phyloP scores from a whole-genome alignment of 139 green algal genomes.

The Chlamydomonas sphaeroides region DNA sequence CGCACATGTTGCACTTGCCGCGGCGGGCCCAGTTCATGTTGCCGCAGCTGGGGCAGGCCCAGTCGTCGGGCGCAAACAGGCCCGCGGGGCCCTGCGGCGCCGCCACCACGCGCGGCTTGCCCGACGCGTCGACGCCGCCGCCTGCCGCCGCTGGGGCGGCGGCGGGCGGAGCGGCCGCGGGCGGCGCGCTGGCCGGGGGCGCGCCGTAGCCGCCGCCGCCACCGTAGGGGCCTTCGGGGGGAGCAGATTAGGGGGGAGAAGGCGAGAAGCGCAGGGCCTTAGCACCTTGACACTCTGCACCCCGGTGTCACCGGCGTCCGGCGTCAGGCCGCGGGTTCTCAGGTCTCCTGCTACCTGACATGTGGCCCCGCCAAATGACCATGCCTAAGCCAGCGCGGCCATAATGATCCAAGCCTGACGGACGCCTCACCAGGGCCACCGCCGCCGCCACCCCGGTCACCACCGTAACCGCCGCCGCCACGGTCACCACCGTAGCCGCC shows the following conservation, averaged over 20 bases:
- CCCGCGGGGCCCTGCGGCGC: constrained; percentile 68
- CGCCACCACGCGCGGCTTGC: constrained; percentile 51
- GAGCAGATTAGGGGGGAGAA: too few species aligned
- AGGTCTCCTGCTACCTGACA: too few species aligned
- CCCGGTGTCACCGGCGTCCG: too few species aligned
- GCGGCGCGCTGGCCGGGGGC: neutral
- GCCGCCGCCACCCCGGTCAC: constrained; percentile 20
- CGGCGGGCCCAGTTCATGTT: constrained; percentile 86
- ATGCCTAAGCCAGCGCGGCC: too few species aligned
- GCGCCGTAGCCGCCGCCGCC: constrained; percentile 1
- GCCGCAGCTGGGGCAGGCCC: constrained; percentile 81
- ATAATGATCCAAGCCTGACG: too few species aligned
- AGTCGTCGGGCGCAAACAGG: constrained; percentile 75
- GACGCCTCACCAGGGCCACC: neutral
- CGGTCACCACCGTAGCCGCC: constrained; percentile 8
- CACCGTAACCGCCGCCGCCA: constrained; percentile 24
- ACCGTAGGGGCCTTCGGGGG: constrained; percentile 17
- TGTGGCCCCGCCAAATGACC: too few species aligned
- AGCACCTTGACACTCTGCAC: too few species aligned
- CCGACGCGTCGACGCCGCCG: neutral
- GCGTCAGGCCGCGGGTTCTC: too few species aligned
- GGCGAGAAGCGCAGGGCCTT: too few species aligned
- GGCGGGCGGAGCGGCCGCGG: neutral
- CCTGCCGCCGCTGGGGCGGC: neutral
- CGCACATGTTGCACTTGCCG: constrained; percentile 78